Conservation (phyloP, 2,329 filamentous ascomycete genomes). For the Elsinoe perseae region DNA sequence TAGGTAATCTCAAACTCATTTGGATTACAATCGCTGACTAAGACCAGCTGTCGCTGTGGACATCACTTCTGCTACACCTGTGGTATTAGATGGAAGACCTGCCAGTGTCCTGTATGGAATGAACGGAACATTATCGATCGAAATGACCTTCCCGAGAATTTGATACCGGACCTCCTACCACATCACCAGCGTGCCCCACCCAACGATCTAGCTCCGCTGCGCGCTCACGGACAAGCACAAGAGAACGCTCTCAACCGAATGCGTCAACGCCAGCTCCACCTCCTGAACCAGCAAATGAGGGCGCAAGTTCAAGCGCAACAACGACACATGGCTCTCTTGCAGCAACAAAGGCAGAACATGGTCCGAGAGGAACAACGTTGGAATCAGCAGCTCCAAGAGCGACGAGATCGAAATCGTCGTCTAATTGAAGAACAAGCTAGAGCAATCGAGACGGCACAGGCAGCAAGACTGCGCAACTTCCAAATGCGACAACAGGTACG, state of each 20-base stretch:
- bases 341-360: no score
- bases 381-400: no score
- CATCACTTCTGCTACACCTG: slow-evolving; percentile 29
- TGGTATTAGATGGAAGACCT: slow-evolving; percentile 24
- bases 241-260: not conserved
- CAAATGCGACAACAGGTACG: no score
- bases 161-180: not conserved
- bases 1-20: slow-evolving; percentile 29
- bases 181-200: not conserved
- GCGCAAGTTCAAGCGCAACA: not conserved
- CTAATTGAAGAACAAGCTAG: no score
- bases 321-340: no score
- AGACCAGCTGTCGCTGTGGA: slow-evolving; percentile 24
- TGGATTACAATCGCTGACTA: not conserved
- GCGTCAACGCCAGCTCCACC: not conserved
- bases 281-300: not conserved
- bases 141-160: not conserved
- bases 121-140: slow-evolving; percentile 16
- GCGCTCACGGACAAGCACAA: not conserved
- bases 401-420: no score
- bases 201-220: not conserved
- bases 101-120: slow-evolving; percentile 22
- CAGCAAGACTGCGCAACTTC: no score
- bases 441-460: no score
- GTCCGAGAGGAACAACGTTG: no score